Base-by-base conservation (phyloP, 768 basidiomycete species). In the Suillus ampliporus region DNA sequence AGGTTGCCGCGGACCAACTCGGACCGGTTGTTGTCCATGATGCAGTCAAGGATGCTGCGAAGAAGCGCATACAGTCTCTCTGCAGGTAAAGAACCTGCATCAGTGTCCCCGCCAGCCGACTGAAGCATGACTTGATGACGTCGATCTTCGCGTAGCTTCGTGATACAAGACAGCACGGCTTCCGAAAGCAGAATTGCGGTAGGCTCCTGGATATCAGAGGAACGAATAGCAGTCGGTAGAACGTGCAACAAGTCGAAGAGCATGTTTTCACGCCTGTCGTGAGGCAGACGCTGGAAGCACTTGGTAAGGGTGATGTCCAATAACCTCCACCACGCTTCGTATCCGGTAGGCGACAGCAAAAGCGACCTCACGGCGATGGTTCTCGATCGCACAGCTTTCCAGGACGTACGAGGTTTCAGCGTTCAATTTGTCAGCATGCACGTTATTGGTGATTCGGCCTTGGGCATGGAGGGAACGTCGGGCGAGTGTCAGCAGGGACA, bases 1-100 rank as follows among this genome's bases (percentile, higher is more conserved):
- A 98, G 81, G 72, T 99, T 98, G 8, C 97, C 97, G 28, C 96
- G 89, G 19, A 95, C 90, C 57, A 93, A 81, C 71, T 97, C 94
- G 31, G 90, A 84, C 14, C 88, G 89, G 63, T 90, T 92, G 63
- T 84, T 89, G 64, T 91, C 88, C 61, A 90, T 70, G 60, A 95
- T 84, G 53, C 89, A 90, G 58, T 93, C 88, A 58, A 97, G 73
- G 34, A 94, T 80, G 65, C 82, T 86, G 48, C 89, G 86, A 13
- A 98, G 81, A 48, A 97, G 86, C 2, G 85, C 78, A 64, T 86
- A 87, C 14, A 98, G 78, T 40, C 94, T 83, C 68, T 97, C 95
- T 0, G 88, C 86, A 3, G 95, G 95, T 19, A 95, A 76, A 11
- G 88, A 84, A 28, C 89, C 86, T 1, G 86, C 84, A 38, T 86